Base-by-base conservation (phyloP, 192 early-diverging fungal genomes). In the Coemansia sp. region DNA sequence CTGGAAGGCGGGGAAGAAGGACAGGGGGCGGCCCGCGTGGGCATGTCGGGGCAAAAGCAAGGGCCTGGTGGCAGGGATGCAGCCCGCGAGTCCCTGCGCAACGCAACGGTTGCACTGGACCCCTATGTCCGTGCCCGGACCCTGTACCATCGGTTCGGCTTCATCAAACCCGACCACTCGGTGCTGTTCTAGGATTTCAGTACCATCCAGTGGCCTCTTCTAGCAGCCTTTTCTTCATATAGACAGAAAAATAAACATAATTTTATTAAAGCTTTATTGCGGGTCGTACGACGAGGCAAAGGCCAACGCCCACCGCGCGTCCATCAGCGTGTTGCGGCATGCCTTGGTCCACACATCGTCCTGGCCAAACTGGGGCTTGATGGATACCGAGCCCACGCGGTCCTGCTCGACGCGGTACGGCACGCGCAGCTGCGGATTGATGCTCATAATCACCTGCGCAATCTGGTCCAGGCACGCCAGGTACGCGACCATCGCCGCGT, bases 341-440 rank as follows among this genome's bases (percentile, higher is more conserved):
- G 94, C 95, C 48, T 82, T 83, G 12, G 95, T 96, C 95, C 95
- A 98, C 28, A 81, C 64, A 47, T 98, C 95, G 51, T 94, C 94
- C 58, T 93, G 88, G 30, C 88, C 91, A 71, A 96, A 92, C 72
- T 95, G 92, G 16, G 92, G 72, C 52, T 81, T 69, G 58, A 97
- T 94, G 3, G 90, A 91, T 3, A 84, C 71, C 29, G 92, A 88
- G 5, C 92, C 92, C 28, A 97, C 89, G 49, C 85, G 88, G 60
- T 98, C 96, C 69, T 94, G 93, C 54, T 85, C 85, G 35, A 95
- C 94, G 40, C 87, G 88, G 56, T 94, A 94, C 10, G 95, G 95
- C 35, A 95, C 62, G 31, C 86, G 84, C n/a, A 95, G 76, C 3
- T 87, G 87, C 14, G 78, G 67, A 52, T 91, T 92, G 53, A 85